These are phyloP conservation scores for Trypanosoma grayi DNA, from an alignment of 208 protist genomes.

Conservation along the genomic window DNA sequence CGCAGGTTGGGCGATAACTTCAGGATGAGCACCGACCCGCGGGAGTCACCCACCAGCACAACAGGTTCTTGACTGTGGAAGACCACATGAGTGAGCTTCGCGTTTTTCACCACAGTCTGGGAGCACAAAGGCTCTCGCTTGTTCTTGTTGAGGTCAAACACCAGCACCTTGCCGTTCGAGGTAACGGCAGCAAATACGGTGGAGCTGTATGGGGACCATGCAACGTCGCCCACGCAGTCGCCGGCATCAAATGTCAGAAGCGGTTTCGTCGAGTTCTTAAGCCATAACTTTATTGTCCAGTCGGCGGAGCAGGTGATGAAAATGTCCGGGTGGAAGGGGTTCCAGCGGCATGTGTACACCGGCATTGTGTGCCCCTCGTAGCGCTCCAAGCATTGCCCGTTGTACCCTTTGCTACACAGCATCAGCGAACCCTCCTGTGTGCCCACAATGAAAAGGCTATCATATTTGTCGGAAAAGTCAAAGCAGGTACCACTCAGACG, in stretches of 20 bases:
- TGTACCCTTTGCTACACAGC: constrained; percentile 96
- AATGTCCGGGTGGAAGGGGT: constrained; percentile 93
- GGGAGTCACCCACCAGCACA: constrained; percentile 95
- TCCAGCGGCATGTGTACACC: constrained; percentile 96
- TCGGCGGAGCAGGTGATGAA: constrained; percentile 96
- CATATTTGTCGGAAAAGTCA: constrained; percentile 90
- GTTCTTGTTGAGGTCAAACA: constrained; percentile 93
- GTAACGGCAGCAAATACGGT: constrained; percentile 97
- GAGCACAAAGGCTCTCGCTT: constrained; percentile 96
- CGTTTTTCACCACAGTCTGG: constrained; percentile 96
- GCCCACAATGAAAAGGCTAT: constrained; percentile 94
- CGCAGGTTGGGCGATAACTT: constrained; percentile 97
- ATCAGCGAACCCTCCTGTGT: constrained; percentile 96
- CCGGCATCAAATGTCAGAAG: constrained; percentile 96
- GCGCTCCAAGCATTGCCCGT: constrained; percentile 92
- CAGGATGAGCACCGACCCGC: constrained; percentile 91
- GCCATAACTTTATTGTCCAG: constrained; percentile 98
- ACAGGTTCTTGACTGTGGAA: constrained; percentile 95
- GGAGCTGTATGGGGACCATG: constrained; percentile 96
- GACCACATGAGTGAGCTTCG: constrained; percentile 94
- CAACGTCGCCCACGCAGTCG: constrained; percentile 94
- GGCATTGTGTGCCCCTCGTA: constrained; percentile 94
- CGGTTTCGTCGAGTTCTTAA: constrained; percentile 77
- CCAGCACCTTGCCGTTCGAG: constrained; percentile 93
- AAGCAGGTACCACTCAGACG: constrained; percentile 95